Base-by-base conservation (phyloP, 148 eudicot species). In the Rhododendron vialii region DNA sequence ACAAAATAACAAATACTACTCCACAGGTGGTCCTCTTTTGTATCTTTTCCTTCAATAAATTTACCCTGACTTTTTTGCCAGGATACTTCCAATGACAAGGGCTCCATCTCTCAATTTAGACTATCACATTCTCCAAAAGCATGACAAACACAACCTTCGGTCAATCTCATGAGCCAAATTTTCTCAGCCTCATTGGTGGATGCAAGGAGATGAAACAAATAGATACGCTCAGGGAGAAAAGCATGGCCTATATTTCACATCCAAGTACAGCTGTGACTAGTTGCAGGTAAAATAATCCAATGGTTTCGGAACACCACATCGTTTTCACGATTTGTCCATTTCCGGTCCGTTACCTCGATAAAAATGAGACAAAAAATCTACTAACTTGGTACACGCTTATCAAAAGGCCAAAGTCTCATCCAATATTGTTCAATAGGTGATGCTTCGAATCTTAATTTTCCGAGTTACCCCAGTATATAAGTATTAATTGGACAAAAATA, bases 141-240 rank as follows among this genome's bases (percentile, higher is more conserved):
- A 14, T 14, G 76, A 30, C 76, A 71, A 71, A 65, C 30, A n/a
- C 5, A 30, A 13, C 38, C 30, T 13, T 30, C 4, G 5, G 75
- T 28, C 41, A 30, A 71, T 30, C 20, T 14, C 76, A 30, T 14
- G 41, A 7, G 41, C 35, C 41, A 33, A 20, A 4, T 14, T 14
- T 14, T 5, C 38, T 13, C 76, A 30, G 14, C 41, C 20, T 71
- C 41, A 30, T 33, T 30, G 38, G 76, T 71, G 38, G 76, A 71
- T 71, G 76, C 76, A 71, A 71, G 76, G 76, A 71, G 76, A 71
- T 30, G 76, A 71, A 71, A 71, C 76, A 71, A 30, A 71, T 71
- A 33, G 76, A 67, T 26, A 67, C 74, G 26, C 5, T 11, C 74
- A 67, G 28, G 74, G 73, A 71, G 36, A 13, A 30, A 30, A 71